These are phyloP conservation scores for Clitoria ternatea DNA, from an alignment of 306 rosid species.

Conservation along the genomic window DNA sequence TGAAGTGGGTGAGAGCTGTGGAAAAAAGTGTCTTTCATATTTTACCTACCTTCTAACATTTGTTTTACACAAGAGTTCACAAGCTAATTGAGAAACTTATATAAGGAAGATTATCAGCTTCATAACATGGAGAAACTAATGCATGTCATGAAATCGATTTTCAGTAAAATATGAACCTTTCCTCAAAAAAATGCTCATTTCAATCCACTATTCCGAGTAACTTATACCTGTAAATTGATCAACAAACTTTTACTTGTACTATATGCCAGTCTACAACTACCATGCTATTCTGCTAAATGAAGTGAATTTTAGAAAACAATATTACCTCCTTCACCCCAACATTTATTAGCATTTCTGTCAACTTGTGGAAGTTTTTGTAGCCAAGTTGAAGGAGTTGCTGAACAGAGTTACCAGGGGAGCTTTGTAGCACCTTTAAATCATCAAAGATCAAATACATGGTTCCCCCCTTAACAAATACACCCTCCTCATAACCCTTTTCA, in stretches of 20 bases:
- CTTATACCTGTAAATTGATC: neutral
- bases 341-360: neutral
- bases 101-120: neutral
- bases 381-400: conserved; percentile 23
- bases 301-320: neutral
- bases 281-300: neutral
- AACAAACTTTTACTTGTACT: neutral
- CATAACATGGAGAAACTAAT: neutral
- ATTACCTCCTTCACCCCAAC: conserved; percentile 23
- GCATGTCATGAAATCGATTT: neutral
- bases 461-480: conserved; percentile 29
- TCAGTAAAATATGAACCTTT: too few species aligned
- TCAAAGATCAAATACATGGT: conserved; percentile 24
- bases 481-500: neutral
- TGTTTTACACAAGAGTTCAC: neutral
- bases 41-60: neutral
- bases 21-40: neutral
- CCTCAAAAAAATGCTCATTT: too few species aligned
- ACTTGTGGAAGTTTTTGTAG: conserved; percentile 12
- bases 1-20: too few species aligned
- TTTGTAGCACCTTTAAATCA: conserved; percentile 23
- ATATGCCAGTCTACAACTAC: neutral
- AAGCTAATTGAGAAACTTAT: neutral
- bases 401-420: conserved; percentile 16
- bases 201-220: neutral